phyloP scores from a whole-genome alignment of 768 basidiomycete species.

The Panellus pusillus region DNA sequence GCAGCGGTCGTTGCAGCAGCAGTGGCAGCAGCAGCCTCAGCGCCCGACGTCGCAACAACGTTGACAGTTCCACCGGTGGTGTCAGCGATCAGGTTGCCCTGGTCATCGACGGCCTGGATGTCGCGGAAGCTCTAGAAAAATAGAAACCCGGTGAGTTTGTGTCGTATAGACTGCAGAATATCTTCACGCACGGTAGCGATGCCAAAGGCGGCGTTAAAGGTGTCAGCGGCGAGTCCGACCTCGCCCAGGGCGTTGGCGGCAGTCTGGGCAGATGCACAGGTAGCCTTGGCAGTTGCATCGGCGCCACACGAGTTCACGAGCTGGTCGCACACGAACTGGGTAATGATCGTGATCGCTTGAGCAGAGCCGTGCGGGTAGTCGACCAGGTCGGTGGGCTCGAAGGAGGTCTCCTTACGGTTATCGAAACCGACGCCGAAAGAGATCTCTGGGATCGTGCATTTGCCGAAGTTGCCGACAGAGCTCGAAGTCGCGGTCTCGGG shows the following conservation, averaged over 20 bases:
- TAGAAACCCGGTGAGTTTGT: neutral
- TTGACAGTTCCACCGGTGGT: slow-evolving; percentile 10
- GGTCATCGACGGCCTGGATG: slow-evolving; percentile 25
- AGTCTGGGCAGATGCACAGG: slow-evolving; percentile 40
- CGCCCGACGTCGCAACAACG: slow-evolving; percentile 2
- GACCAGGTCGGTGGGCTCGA: slow-evolving; percentile 50
- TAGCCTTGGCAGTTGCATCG: slow-evolving; percentile 49
- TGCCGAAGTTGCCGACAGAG: slow-evolving; percentile 47
- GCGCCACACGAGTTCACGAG: slow-evolving; percentile 54
- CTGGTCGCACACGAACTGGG: slow-evolving; percentile 53
- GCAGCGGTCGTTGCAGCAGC: slow-evolving; percentile 4
- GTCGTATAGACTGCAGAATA: neutral
- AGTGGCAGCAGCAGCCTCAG: slow-evolving; percentile 12
- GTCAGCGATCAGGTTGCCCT: slow-evolving; percentile 22
- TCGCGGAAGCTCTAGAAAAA: slow-evolving; percentile 39
- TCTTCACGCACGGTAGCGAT: slow-evolving; percentile 40
- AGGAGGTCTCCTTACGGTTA: slow-evolving; percentile 55
- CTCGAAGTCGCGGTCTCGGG: neutral
- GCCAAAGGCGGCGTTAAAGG: slow-evolving; percentile 59
- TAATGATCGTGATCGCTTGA: slow-evolving; percentile 57
- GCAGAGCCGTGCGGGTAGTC: slow-evolving; percentile 59
- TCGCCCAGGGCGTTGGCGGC: slow-evolving; percentile 42
- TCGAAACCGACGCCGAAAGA: slow-evolving; percentile 59
- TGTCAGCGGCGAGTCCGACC: slow-evolving; percentile 58
- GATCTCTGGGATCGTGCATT: slow-evolving; percentile 56